These are phyloP conservation scores for Taphrina flavorubra DNA, from an alignment of 1,139 yeast genomes.

Conservation along the genomic window DNA sequence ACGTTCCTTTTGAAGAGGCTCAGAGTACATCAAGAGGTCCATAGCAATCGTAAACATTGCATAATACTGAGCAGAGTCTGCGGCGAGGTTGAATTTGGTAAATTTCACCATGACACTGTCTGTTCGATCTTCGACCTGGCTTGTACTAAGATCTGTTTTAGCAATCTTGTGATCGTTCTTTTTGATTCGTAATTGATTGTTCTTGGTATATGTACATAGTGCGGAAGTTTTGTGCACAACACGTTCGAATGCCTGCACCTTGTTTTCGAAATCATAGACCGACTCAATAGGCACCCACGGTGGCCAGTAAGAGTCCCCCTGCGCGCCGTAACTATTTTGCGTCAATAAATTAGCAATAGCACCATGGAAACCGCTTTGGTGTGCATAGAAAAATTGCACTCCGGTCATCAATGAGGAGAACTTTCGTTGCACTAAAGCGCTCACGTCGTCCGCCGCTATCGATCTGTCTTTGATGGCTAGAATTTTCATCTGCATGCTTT, in stretches of 20 bases:
- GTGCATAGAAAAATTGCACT: constrained; percentile 72
- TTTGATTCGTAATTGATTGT: constrained; percentile 65
- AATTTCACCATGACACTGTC: constrained; percentile 64
- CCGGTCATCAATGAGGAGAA: constrained; percentile 71
- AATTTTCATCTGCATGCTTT: constrained; percentile 71
- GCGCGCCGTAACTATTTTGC: constrained; percentile 54
- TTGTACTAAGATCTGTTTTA: constrained; percentile 25
- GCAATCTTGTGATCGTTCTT: constrained; percentile 46
- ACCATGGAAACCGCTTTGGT: constrained; percentile 57
- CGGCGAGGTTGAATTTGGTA: constrained; percentile 70
- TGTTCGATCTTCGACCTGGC: constrained; percentile 49
- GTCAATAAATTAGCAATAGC: constrained; percentile 56
- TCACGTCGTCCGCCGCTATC: constrained; percentile 58
- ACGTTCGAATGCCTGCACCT: constrained; percentile 61
- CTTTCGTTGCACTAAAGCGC: constrained; percentile 68
- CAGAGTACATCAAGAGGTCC: constrained; percentile 70
- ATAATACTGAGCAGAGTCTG: constrained; percentile 76
- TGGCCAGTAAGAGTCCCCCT: constrained; percentile 48
- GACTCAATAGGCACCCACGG: constrained; percentile 60
- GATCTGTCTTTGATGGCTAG: constrained; percentile 61
- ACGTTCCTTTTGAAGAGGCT: constrained; percentile 64
- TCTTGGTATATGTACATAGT: constrained; percentile 66
- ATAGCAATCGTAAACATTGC: constrained; percentile 68
- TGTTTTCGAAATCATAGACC: constrained; percentile 64
- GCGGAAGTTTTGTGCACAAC: constrained; percentile 69